Evolutionary conservation across 1,139 yeast genomes (phyloP).

Genomic region (Meyerozyma carpophila): DNA sequence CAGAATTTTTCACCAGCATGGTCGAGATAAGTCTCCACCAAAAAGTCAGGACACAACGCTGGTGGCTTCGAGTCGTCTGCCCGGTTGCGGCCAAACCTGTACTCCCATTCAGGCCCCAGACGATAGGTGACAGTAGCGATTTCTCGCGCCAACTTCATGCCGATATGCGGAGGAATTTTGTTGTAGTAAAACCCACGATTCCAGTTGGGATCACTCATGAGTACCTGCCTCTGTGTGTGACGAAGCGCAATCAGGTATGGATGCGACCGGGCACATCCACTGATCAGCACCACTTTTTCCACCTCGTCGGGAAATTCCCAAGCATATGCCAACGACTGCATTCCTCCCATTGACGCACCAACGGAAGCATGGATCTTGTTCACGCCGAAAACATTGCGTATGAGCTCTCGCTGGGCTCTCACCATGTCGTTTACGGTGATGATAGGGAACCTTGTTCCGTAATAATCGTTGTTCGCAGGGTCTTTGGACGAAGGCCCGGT

Average conservation of each 20-base stretch:
- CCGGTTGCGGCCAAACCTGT: conserved; percentile 81
- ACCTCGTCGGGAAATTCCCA: conserved; percentile 79
- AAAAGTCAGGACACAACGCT: conserved; percentile 86
- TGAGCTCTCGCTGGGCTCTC: conserved; percentile 73
- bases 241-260: conserved; percentile 93
- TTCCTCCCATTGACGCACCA: conserved; percentile 96
- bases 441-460: conserved; percentile 87
- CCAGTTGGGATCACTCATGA: conserved; percentile 96
- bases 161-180: conserved; percentile 81
- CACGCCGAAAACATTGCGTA: conserved; percentile 58
- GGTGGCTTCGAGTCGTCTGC: conserved; percentile 78
- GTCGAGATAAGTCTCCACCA: conserved; percentile 87
- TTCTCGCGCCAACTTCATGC: conserved; percentile 91
- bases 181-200: conserved; percentile 83
- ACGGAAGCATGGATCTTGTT: conserved; percentile 67
- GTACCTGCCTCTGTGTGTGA: conserved; percentile 86
- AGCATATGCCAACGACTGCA: conserved; percentile 89
- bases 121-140: conserved; percentile 92
- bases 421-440: conserved; percentile 86
- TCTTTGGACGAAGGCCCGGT: conserved; percentile 87
- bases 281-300: conserved; percentile 64
- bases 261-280: conserved; percentile 91
- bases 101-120: conserved; percentile 97
- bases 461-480: conserved; percentile 61
- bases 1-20: conserved; percentile 95